Conservation (phyloP, 1,284 basidiomycete genomes). For the Ustilago xerochloae region DNA sequence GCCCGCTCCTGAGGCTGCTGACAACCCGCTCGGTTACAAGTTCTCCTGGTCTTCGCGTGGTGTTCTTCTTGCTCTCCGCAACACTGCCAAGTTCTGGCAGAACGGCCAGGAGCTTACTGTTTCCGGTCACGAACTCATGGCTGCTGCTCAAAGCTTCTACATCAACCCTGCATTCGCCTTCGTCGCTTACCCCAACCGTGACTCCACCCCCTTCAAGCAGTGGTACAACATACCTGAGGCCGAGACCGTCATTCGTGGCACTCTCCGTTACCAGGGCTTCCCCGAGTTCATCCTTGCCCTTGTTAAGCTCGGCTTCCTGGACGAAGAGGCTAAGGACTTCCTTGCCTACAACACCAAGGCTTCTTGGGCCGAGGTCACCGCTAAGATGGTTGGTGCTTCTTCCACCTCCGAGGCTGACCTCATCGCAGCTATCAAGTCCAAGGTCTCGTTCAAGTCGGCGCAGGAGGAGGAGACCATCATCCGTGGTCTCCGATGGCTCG, state of each 20-base stretch:
- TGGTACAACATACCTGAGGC: conserved; percentile 93
- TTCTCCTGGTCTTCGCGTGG: conserved; percentile 99
- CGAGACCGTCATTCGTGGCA: conserved; percentile 90
- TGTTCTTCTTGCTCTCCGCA: conserved; percentile 92
- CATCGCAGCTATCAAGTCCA: conserved; percentile 53
- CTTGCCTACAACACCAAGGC: conserved; percentile 57
- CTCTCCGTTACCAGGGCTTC: conserved; percentile 96
- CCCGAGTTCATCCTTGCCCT: conserved; percentile 93
- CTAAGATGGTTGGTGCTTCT: conserved; percentile 81
- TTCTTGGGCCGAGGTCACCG: conserved; percentile 76
- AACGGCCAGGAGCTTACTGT: conserved; percentile 60
- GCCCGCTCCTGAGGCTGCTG: conserved; percentile 87
- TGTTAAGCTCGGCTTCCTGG: conserved; percentile 88
- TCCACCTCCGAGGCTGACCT: conserved; percentile 72
- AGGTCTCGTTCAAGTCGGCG: conserved; percentile 53
- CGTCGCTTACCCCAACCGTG: conserved; percentile 96
- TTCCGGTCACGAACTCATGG: conserved; percentile 64
- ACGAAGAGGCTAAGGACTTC: conserved; percentile 81
- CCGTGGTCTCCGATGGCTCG: conserved; percentile 82
- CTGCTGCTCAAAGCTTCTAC: conserved; percentile 85
- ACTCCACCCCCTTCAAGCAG: conserved; percentile 86
- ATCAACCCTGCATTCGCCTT: conserved; percentile 96
- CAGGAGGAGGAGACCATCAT: conserved; percentile 58
- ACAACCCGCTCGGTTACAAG: conserved; percentile 98
- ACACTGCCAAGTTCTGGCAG: conserved; percentile 80